Evolutionary conservation across 1,139 yeast species (phyloP).

Genomic region (Kodamaea ohmeri): DNA sequence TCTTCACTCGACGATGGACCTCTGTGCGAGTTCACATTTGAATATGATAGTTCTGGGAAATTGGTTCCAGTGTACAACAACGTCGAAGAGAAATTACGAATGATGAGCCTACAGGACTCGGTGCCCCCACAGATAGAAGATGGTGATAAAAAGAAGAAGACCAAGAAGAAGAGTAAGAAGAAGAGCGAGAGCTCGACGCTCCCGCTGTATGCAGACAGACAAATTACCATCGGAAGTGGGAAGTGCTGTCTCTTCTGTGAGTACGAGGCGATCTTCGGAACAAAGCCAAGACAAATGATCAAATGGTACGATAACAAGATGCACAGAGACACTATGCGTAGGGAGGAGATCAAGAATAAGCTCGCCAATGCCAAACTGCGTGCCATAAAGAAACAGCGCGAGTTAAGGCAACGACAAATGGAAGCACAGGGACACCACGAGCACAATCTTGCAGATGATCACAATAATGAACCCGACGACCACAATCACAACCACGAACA

Average conservation of each 20-base stretch:
- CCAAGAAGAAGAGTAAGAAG: constrained; percentile 20
- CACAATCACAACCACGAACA: constrained; percentile 8
- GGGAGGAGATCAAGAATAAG: constrained; percentile 35
- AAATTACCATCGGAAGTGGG: constrained; percentile 8
- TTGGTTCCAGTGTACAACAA: constrained; percentile 42
- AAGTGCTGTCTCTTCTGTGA: constrained; percentile 57
- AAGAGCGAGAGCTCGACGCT: constrained; percentile 5
- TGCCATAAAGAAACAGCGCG: constrained; percentile 32
- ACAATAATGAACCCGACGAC: constrained; percentile 7
- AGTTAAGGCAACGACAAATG: constrained; percentile 24
- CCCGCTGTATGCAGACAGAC: constrained; percentile 6
- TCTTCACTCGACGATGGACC: constrained; percentile 23
- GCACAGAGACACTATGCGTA: constrained; percentile 31
- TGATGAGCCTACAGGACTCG: constrained; percentile 23
- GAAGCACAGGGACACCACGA: constrained; percentile 14
- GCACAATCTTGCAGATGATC: constrained; percentile 8
- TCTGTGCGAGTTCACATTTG: constrained; percentile 42
- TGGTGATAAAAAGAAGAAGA: constrained; percentile 22
- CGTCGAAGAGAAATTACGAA: constrained; percentile 38
- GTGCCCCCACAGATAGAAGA: constrained; percentile 21
- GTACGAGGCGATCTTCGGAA: constrained; percentile 56
- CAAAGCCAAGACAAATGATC: constrained; percentile 46
- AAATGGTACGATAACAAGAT: constrained; percentile 45
- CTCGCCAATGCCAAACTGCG: constrained; percentile 38
- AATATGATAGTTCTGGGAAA: constrained; percentile 43